Percentiles rank a stretch among this genome's conserved stretches.
phyloP scores from a whole-genome alignment of 192 early-diverging fungal species.

The Umbelopsis ramanniana region DNA sequence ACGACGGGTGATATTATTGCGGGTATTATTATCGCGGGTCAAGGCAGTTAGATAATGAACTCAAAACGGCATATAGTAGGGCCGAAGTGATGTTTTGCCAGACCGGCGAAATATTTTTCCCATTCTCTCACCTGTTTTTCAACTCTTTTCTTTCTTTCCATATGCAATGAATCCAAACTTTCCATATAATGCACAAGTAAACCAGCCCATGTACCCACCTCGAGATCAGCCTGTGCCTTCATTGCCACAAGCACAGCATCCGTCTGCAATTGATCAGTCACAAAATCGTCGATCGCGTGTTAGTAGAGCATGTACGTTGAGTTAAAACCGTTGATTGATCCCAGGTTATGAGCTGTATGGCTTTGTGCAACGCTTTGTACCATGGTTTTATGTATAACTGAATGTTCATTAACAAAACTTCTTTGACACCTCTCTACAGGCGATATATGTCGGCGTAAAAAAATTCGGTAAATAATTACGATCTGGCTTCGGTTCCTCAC shows the following conservation, averaged over 20 bases:
- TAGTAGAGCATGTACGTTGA: slow-evolving; percentile 15
- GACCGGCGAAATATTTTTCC: slow-evolving; percentile 5
- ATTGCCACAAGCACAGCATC: not conserved
- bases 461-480: slow-evolving; percentile 31
- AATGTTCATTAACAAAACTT: not conserved
- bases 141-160: not conserved
- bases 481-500: no score
- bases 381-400: no score
- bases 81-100: not conserved
- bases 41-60: not conserved
- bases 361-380: no score
- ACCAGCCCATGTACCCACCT: not conserved
- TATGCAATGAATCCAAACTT: slow-evolving; percentile 18
- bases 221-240: not conserved
- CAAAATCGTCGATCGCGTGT: slow-evolving; percentile 11
- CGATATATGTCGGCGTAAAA: slow-evolving; percentile 41
- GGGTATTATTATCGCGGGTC: slow-evolving; percentile 20
- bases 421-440: slow-evolving; percentile 19
- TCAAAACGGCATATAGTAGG: not conserved
- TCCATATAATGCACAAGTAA: slow-evolving; percentile 1
- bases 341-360: no score
- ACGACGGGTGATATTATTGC: slow-evolving; percentile 32
- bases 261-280: not conserved
- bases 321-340: not conserved
- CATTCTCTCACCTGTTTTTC: not conserved